Evolutionary conservation across 352 stramenopile genomes (phyloP).

Genomic region (Pythium chondricola): DNA sequence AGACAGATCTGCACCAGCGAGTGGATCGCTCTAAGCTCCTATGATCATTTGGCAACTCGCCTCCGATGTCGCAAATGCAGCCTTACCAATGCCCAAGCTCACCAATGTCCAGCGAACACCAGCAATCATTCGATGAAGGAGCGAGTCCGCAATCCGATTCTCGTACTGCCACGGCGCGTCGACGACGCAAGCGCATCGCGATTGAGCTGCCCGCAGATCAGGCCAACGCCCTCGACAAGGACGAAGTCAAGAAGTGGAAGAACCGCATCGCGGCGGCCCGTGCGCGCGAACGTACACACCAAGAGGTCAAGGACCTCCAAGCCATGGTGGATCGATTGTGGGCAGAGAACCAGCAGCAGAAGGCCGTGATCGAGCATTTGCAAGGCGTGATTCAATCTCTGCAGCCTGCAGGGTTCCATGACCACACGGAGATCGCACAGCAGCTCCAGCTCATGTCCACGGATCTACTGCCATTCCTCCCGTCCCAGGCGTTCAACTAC

Average conservation of each 20-base stretch:
- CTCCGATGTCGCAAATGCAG: background rate
- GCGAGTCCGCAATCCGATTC: constrained; percentile 4
- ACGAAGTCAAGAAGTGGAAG: constrained; percentile 61
- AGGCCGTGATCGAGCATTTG: constrained; percentile 18
- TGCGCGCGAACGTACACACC: constrained; percentile 44
- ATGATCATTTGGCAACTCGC: too few relatives aligned
- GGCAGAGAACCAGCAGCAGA: constrained; percentile 52
- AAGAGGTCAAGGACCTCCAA: constrained; percentile 43
- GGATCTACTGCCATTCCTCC: background rate
- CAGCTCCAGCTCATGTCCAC: background rate
- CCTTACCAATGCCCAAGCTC: background rate
- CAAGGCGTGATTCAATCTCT: constrained; percentile 22
- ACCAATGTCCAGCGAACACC: constrained; percentile 5
- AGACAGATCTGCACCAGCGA: background rate
- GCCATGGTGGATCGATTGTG: constrained; percentile 47
- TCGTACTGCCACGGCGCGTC: background rate
- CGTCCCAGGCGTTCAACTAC: background rate
- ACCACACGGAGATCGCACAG: background rate
- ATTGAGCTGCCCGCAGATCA: constrained; percentile 37
- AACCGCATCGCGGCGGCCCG: constrained; percentile 61
- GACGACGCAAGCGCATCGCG: constrained; percentile 31
- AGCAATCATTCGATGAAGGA: constrained; percentile 1
- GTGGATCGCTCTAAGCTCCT: background rate
- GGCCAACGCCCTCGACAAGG: constrained; percentile 29
- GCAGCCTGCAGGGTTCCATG: background rate